Evolutionary conservation across 371 early-diverging fungal genomes (phyloP), one percentile per base, ranked within the genome.

Genomic region (Syncephalastrum monosporum): DNA sequence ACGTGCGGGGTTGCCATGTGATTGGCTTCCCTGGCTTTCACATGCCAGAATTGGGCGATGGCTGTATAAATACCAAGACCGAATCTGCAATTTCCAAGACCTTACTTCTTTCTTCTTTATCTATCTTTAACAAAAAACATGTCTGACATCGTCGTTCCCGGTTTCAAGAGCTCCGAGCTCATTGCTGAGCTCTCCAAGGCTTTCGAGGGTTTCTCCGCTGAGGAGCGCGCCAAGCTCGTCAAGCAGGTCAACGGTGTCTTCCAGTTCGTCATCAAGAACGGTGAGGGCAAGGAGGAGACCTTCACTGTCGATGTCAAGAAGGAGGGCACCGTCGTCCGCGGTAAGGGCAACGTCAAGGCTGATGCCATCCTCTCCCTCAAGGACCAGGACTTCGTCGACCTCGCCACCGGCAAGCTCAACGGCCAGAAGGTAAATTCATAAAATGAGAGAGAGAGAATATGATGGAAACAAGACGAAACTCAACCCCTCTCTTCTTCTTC

Each of bases 301-400:
- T 92, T 89, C 84, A 86, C 86, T 55, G 69, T 90, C 50, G 87
- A 92, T 71, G 71, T 88, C 68, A 92, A 91, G 83, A 82, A 85
- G 61, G 72, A 75, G 41, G 85, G 85, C 42, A 67, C 56, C 47
- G 81, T 86, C 56, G 47, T 72, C 50, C 75, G 75, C 62, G 88
- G 83, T 51, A 90, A 90, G 77, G 86, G 86, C 45, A 59, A 72
- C 17, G 61, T 63, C 57, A 85, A 85, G 69, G 78, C 91, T 25
- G 90, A 90, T 60, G 84, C 87, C 48, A 81, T 74, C 7, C 66
- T 92, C 15, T 70, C 72, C 33, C 59, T 91, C 64, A 72, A 67
- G 60, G 91, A 95, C 65, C 75, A 82, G 59, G 94, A 91, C 73
- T 93, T 96, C 83, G 88, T 91, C 45, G 86, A 91, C 53, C 69